Evolutionary conservation across 352 stramenopile genomes (phyloP), one percentile per base, ranked within the genome.

Genomic region (Globisporangium mamillatum): DNA sequence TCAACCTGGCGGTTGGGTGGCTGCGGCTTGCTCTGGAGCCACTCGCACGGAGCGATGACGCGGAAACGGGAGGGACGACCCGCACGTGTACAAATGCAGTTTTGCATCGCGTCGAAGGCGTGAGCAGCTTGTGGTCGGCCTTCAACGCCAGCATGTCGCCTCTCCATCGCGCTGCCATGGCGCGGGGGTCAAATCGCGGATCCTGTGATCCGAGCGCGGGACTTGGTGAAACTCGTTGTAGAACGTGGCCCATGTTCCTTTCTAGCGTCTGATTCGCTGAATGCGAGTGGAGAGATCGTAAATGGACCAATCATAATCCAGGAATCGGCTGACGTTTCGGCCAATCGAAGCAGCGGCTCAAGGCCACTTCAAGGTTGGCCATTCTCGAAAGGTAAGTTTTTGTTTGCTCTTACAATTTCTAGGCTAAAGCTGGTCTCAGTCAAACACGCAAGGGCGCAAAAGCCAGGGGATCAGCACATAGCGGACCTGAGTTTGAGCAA

Each of bases 201-300:
- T 41, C 24, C 53, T 46, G 14, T 46, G 38, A 46, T 46, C 38
- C 34, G 10, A 12, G 22, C 9, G 27, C 29, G 24, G 53, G 16
- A 46, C 38, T 41, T 36, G 4, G 25, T 20, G 27, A 59, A 48
- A 48, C 41, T 48, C 41, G 41, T 2, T 34, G 57, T 1, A 64
- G 66, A 68, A 76, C 73, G 81, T 86, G 81, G 25, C 57, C 69
- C 81, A 87, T 80, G 76, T 82, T 79, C 67, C 78, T 84, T 81
- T 24, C n/a, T 18, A 32, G 1, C 0, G 32, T 68, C 57, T 82
- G 71, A 90, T 88, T 90, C 63, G 78, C 52, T 70, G 41, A 58
- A 32, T 25, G 5, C 14, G 16, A 60, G 7, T 10, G 18, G 14
- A 8, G 6, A 27, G 55, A 27, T 24, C 48, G 20, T n/a, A 54